Base-by-base conservation (phyloP, 805 yeast species). In the Myxozyma neglecta region DNA sequence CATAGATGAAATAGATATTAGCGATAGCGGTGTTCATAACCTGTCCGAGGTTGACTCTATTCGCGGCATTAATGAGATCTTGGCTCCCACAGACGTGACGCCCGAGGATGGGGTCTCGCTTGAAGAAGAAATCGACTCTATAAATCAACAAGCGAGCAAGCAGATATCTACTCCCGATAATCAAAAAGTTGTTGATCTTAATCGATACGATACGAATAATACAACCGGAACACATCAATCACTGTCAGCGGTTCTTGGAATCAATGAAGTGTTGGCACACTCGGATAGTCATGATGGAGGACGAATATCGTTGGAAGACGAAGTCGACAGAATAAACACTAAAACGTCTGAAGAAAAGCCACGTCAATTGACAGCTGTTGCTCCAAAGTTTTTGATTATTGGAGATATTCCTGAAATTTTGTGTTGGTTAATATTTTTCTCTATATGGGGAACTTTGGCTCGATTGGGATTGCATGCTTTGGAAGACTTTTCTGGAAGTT, bases 371-470 rank as follows among this genome's bases (percentile, higher is more conserved):
- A 20, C 46, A 16, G 46, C 16, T 9, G 46, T n/a, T 8, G 18
- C 3, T 7, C 46, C 18, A 10, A n/a, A 2, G 10, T 46, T 32
- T 24, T 46, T 24, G 16, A 14, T 46, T 44, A 16, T 20, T 48
- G 29, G 39, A 40, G 63, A 61, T 16, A 54, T 51, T 9, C 9
- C 29, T 4, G 67, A 63, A 29, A 42, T 50, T 14, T 9, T 63
- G 5, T 36, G 50, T 11, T 65, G 68, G 68, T 56, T 68, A 3
- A 29, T 45, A 6, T 46, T 68, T 13, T 68, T 68, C 35, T 58
- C 70, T 14, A 61, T 69, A 16, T 65, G 64, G 59, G 72, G 72
- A 13, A 61, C 57, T n/a, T 54, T 68, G 18, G 66, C 71, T 6
- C 51, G 72, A 18, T 20, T 68, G 9, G 72, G 72, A 1, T 32